Evolutionary conservation across 805 yeast genomes (phyloP).

Genomic region (Yamadazyma nakazawae): DNA sequence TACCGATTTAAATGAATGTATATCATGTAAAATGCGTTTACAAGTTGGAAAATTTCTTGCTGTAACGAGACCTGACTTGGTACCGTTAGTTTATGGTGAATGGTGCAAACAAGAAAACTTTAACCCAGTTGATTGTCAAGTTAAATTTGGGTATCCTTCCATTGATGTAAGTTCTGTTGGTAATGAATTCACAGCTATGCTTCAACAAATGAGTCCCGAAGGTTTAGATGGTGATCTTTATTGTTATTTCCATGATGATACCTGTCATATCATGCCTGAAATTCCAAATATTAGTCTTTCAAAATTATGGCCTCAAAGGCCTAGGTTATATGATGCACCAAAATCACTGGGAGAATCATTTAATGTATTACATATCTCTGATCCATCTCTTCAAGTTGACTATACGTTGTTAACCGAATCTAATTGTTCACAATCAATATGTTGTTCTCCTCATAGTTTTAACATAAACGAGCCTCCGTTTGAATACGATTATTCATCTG

Average conservation of each 20-base stretch:
- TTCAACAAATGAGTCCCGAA: conserved; percentile 49
- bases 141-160: conserved; percentile 25
- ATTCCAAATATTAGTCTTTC: conserved; percentile 30
- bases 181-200: conserved; percentile 43
- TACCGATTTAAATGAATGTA: conserved; percentile 46
- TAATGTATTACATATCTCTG: conserved; percentile 63
- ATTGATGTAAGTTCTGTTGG: conserved; percentile 28
- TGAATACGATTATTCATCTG: conserved; percentile 24
- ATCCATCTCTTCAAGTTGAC: conserved; percentile 57
- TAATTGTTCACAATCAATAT: conserved; percentile 52
- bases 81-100: conserved; percentile 36
- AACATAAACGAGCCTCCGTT: conserved; percentile 25
- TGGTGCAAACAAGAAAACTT: conserved; percentile 42
- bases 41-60: conserved; percentile 23
- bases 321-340: conserved; percentile 22
- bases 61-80: conserved; percentile 36
- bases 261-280: conserved; percentile 51
- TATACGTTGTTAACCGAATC: conserved; percentile 52
- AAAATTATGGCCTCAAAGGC: conserved; percentile 36
- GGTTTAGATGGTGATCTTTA: conserved; percentile 49
- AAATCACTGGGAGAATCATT: conserved; percentile 31
- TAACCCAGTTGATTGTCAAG: conserved; percentile 27
- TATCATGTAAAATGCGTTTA: conserved; percentile 42
- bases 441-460: conserved; percentile 54
- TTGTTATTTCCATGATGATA: conserved; percentile 34